Base-by-base conservation (phyloP, 176 grass and related monocot species). In the Musa beccarii region DNA sequence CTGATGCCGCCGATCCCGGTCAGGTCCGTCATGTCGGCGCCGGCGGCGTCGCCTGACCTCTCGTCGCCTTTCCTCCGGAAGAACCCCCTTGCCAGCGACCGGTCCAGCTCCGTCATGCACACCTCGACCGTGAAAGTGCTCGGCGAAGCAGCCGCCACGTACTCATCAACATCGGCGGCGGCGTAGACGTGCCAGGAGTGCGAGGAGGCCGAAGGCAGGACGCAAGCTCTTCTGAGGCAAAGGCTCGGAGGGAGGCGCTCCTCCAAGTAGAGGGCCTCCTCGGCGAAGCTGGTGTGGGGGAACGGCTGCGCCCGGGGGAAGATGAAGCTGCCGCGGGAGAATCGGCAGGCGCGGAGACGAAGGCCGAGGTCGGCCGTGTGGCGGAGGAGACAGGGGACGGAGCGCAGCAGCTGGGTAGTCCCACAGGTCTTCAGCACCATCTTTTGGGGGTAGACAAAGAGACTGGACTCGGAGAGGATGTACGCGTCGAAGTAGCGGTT, bases 401-500 rank as follows among this genome's bases (percentile, higher is more conserved):
- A 79, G 2, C 61, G 62, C 20, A 84, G 86, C 56, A 81, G 74
- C 74, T 66, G 74, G 43, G 81, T 84, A 14, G 77, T 81, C 74
- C 81, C 81, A 68, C 81, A 87, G 66, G 81, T 83, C 86, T 87
- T 87, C 67, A 84, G 23, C 29, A 87, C 4, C 67, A 67, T 55
- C 10, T 79, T 76, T 1, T 26, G n/a, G 19, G 81, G 81, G 78
- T 84, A 87, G 52, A 87, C 49, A 55, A 88, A 88, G 0, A 88
- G 79, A 79, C 82, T 88, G 28, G 79, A 88, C 56, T 84, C 86
- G 0, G 82, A 88, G 12, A 84, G 75, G 24, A 88, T 72, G 82
- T 81, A 88, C 8, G 82, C 67, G 49, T 87, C 81, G 49, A 84
- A 57, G 19, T 25, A 25, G 28, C 0, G n/a, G 62, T 87, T 84